Conservation (phyloP, 257 asterid species). For the Solanum paucissectum region DNA sequence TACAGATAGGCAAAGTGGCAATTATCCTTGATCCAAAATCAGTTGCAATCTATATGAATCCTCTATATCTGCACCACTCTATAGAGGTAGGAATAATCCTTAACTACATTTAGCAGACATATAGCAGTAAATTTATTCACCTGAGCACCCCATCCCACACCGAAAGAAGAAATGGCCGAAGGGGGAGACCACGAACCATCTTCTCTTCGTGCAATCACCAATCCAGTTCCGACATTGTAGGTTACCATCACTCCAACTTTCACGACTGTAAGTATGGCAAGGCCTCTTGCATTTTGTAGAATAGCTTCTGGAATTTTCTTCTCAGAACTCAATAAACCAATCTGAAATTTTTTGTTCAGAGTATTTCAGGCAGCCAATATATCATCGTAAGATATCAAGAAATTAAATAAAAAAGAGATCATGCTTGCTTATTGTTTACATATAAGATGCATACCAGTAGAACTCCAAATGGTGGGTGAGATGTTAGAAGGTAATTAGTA, state of each 20-base stretch:
- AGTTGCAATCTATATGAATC: neutral
- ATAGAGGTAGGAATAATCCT: neutral
- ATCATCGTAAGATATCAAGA: neutral
- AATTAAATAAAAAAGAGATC: neutral
- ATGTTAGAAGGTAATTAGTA: neutral
- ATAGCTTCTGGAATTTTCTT: conserved; percentile 85
- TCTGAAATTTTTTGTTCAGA: conserved; percentile 29
- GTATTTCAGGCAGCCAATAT: neutral
- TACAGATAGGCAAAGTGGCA: neutral
- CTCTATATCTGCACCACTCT: neutral
- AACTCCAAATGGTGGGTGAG: neutral
- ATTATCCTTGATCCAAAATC: neutral
- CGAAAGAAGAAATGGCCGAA: conserved; percentile 86
- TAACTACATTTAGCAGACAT: neutral
- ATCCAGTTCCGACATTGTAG: conserved; percentile 87
- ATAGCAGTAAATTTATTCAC: conserved; percentile 17
- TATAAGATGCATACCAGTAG: neutral
- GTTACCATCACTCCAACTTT: conserved; percentile 93
- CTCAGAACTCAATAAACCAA: conserved; percentile 64
- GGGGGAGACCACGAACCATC: conserved; percentile 99
- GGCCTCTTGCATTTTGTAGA: conserved; percentile 80
- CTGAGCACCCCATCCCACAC: conserved; percentile 99
- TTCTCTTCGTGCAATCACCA: conserved; percentile 81
- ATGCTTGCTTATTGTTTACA: neutral
- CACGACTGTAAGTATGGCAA: conserved; percentile 84